These are phyloP conservation scores for Lasiosphaeris hirsuta DNA, from an alignment of 495 filamentous ascomycete species.

Conservation along the genomic window DNA sequence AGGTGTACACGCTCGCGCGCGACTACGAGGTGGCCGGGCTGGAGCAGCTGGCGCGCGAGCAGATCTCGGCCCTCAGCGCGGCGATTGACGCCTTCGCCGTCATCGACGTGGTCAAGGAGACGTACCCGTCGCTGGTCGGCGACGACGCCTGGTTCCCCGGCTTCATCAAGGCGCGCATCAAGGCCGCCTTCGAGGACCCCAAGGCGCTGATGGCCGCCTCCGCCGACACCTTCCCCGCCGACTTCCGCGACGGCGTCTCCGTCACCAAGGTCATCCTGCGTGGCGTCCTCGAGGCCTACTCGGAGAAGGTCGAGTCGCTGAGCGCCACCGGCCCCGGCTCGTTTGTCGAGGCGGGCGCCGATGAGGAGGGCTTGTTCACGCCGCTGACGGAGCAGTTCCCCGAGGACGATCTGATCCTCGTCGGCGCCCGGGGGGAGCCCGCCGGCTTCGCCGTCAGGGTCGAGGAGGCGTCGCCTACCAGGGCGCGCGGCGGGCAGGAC, in stretches of 20 bases:
- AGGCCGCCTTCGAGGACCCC: conserved; percentile 13
- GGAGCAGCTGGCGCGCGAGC: conserved; percentile 1
- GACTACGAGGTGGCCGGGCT: conserved; percentile 14
- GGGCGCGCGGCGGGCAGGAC: too few relatives aligned
- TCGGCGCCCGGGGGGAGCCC: too few relatives aligned
- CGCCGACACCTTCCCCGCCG: neutral
- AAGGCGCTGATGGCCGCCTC: neutral
- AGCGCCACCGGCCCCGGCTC: too few relatives aligned
- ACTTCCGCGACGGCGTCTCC: neutral
- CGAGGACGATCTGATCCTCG: too few relatives aligned
- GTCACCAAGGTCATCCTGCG: conserved; percentile 11
- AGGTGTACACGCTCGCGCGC: conserved; percentile 16
- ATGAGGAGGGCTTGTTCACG: too few relatives aligned
- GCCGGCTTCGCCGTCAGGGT: too few relatives aligned
- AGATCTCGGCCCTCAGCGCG: neutral
- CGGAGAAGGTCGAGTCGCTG: too few relatives aligned
- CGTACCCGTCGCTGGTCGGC: conserved; percentile 9
- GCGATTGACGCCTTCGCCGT: conserved; percentile 16
- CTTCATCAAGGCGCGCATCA: conserved; percentile 18
- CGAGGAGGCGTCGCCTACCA: too few relatives aligned
- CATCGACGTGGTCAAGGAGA: conserved; percentile 17
- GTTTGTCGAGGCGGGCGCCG: too few relatives aligned
- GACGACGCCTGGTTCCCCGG: conserved; percentile 22
- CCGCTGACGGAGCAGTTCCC: too few relatives aligned
- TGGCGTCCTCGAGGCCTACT: conserved; percentile 6